phyloP scores from a whole-genome alignment of 768 basidiomycete genomes.

The Pulveroboletus sp. region DNA sequence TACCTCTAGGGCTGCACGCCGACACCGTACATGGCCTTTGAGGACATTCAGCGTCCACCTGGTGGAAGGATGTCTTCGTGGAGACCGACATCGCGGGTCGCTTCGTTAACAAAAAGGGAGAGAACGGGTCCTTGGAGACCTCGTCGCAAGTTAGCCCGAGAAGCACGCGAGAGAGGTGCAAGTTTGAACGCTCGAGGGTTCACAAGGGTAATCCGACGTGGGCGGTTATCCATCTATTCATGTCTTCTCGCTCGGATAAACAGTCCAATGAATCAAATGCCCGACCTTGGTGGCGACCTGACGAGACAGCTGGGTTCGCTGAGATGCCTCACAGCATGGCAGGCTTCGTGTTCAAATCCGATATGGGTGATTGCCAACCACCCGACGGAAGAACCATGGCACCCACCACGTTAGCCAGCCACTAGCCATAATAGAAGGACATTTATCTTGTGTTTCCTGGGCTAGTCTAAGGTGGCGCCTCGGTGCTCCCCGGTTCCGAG shows the following conservation, averaged over 20 bases:
- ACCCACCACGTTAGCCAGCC: no score
- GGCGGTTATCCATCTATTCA: not conserved
- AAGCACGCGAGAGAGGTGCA: not conserved
- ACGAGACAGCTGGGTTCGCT: not conserved
- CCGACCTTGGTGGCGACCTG: not conserved
- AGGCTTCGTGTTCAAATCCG: no score
- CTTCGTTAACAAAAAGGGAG: not conserved
- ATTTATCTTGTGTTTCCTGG: no score
- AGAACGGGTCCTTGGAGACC: no score
- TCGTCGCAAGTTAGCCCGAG: slow-evolving; percentile 1
- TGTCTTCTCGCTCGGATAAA: slow-evolving; percentile 7
- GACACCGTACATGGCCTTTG: no score
- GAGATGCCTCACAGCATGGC: no score
- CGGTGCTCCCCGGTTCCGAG: no score
- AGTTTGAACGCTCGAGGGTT: not conserved
- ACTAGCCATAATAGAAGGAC: not conserved
- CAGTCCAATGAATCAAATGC: not conserved
- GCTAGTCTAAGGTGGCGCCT: no score
- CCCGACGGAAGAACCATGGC: no score
- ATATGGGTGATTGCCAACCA: no score
- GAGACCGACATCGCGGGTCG: not conserved
- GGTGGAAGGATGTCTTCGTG: not conserved
- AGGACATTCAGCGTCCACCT: not conserved
- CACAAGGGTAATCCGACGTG: not conserved
- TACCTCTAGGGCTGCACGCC: no score